Evolutionary conservation across 768 basidiomycete species (phyloP), one percentile per base, ranked within the genome.

Genomic region (Auriscalpium microsporum): DNA sequence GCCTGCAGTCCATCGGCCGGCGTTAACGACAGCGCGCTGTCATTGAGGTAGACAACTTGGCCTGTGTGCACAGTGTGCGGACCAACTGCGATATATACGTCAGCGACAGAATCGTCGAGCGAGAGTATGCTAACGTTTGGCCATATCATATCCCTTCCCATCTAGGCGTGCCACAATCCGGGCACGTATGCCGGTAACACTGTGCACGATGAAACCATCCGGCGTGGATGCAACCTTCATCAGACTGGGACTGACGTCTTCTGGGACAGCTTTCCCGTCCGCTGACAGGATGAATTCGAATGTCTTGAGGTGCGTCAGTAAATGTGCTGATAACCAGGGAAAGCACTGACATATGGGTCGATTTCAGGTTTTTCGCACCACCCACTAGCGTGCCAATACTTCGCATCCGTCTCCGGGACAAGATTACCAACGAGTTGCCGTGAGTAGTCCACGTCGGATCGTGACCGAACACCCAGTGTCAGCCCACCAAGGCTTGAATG

Each of bases 131-230:
- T 64, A 62, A 94, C 94, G 72, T 73, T 83, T 90, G 36, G 86
- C 78, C 52, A 97, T 78, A 62, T 95, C 90, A 62, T 92, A 95
- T 8, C 93, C 93, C 61, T 77, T 84, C 11, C 86, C 85, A 62
- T 94, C 93, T 52, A 93, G 67, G 28, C 91, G 77, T 64, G 81
- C 86, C 21, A 90, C 83, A 17, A 94, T 84, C 58, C 83, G 84
- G 1, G 84, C 78, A 38, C 89, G 80, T 48, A 96, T 78, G 7
- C 92, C 93, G 2, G 85, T 79, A 9, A 92, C 74, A 64, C 93
- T 86, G 51, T 84, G 77, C 34, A 95, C 69, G 46, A 92, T 70
- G 64, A 81, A 90, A 1, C 94, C 94, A 65, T 85, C 81, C 4
- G 74, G 60, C 28, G 84, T 76, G 33, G 77, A 68, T 13, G 73